phyloP scores from a whole-genome alignment of 2,329 filamentous ascomycete species.

The Sclerotinia spermophila region DNA sequence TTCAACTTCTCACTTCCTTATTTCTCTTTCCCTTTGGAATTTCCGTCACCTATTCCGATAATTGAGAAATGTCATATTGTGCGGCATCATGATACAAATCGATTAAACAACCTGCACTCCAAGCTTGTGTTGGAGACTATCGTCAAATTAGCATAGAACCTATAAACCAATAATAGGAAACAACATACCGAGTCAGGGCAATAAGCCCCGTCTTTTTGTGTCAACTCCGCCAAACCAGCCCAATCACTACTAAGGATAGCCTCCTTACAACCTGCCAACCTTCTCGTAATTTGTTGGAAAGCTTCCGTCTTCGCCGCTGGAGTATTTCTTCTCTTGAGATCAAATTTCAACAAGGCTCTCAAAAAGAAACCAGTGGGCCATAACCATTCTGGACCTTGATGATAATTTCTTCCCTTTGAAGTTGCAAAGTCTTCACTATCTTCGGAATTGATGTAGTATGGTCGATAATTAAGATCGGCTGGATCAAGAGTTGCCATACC shows the following conservation, averaged over 20 bases:
- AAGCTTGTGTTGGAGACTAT: conserved; percentile 89
- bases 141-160: conserved; percentile 22
- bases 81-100: conserved; percentile 93
- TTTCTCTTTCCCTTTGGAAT: neutral
- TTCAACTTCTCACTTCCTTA: neutral
- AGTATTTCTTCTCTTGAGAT: conserved; percentile 67
- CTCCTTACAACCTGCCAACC: conserved; percentile 78
- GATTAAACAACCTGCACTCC: conserved; percentile 91
- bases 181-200: conserved; percentile 76
- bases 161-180: conserved; percentile 18
- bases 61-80: conserved; percentile 34
- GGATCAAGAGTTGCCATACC: conserved; percentile 97
- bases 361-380: conserved; percentile 98
- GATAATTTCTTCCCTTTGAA: conserved; percentile 93
- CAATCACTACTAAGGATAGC: conserved; percentile 77
- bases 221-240: conserved; percentile 90
- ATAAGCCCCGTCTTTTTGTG: conserved; percentile 79
- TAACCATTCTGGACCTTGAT: conserved; percentile 96
- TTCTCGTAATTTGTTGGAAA: conserved; percentile 88
- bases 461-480: conserved; percentile 85
- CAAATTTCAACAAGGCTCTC: conserved; percentile 85
- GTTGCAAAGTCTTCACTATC: conserved; percentile 90
- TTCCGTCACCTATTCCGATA: conserved; percentile 12
- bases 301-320: conserved; percentile 72
- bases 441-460: conserved; percentile 92